Base-by-base conservation (phyloP, 2,329 filamentous ascomycete genomes). In the Monosporascus sp. region DNA sequence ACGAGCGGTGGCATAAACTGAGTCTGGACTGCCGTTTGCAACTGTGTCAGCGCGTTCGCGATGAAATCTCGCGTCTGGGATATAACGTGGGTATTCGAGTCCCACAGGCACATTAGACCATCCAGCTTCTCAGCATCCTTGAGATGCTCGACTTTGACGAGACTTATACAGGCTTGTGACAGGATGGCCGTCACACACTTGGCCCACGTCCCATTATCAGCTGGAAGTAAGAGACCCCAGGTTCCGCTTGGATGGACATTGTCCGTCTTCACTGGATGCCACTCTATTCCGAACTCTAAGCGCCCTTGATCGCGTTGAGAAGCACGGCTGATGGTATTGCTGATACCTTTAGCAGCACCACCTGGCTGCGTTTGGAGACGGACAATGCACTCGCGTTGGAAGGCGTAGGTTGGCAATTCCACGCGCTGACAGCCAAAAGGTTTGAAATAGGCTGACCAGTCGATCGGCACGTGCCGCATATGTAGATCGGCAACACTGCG, bases 321-420 rank as follows among this genome's bases (percentile, higher is more conserved):
- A 22, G 40, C 26, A 28, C 8, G 26, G 26, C 26, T 28, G 26
- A 8, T 28, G 7, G 26, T 28, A 28, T 28, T 28, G 7, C 26
- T 28, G 26, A 9, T 28, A 28, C 26, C 26, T 28, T 28, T 28
- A 28, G 26, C 26, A 28, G 26, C 26, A 28, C 7, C 2, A 28
- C 26, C 26, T 28, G 26, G 26, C 8, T 9, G 26, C 8, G 26
- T 28, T 1, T 28, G 26, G 26, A 28, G 26, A 28, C 7, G 26
- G 26, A 9, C 26, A 28, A 54, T 9, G 49, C 47, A 45, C 35
- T 57, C 49, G 6, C 64, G 59, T 40, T 68, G 65, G 51, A 70
- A 70, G 20, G 65, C 62, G 48, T 70, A 69, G 1, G 66, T 67
- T 14, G 68, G 66, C 35, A 69, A 54, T 31, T 58, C 45, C n/a